Evolutionary conservation across 1,284 basidiomycete genomes (phyloP).

Genomic region (Wallemia hederae): DNA sequence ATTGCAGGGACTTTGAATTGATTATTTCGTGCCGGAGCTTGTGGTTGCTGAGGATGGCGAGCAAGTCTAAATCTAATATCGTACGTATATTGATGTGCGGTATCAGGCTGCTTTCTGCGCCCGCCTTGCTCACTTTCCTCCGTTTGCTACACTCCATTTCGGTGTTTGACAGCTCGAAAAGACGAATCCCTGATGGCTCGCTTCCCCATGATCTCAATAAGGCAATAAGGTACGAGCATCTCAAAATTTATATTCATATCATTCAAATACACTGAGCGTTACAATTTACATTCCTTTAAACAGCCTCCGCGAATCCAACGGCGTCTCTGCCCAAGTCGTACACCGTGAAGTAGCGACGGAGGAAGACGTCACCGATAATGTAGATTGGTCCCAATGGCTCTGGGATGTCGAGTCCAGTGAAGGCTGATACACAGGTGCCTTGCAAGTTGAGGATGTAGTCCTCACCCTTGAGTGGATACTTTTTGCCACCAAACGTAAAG

Average conservation of each 20-base stretch:
- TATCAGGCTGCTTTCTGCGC: not conserved
- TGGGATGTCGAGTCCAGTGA: slow-evolving; percentile 76
- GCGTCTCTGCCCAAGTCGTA: slow-evolving; percentile 65
- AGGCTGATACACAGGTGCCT: slow-evolving; percentile 79
- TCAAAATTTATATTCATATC: not conserved
- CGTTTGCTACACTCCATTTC: not conserved
- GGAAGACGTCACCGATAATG: slow-evolving; percentile 70
- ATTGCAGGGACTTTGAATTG: not conserved
- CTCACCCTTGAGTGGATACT: slow-evolving; percentile 45
- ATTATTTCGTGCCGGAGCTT: not conserved
- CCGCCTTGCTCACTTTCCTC: not conserved
- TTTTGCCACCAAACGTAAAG: slow-evolving; percentile 52
- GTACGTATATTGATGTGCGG: not conserved
- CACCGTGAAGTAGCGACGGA: slow-evolving; percentile 71
- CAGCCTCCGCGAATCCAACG: slow-evolving; percentile 46
- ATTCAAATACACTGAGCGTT: not conserved
- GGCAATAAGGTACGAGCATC: not conserved
- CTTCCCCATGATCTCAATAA: not conserved
- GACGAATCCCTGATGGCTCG: not conserved
- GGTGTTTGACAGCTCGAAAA: too few species aligned
- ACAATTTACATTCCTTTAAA: slow-evolving; percentile 9
- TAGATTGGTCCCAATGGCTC: slow-evolving; percentile 60
- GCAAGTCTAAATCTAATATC: not conserved
- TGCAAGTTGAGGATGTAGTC: slow-evolving; percentile 72
- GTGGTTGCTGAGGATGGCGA: not conserved